These are phyloP conservation scores for Yamadazyma taylorii DNA, from an alignment of 1,139 yeast genomes.

Conservation along the genomic window DNA sequence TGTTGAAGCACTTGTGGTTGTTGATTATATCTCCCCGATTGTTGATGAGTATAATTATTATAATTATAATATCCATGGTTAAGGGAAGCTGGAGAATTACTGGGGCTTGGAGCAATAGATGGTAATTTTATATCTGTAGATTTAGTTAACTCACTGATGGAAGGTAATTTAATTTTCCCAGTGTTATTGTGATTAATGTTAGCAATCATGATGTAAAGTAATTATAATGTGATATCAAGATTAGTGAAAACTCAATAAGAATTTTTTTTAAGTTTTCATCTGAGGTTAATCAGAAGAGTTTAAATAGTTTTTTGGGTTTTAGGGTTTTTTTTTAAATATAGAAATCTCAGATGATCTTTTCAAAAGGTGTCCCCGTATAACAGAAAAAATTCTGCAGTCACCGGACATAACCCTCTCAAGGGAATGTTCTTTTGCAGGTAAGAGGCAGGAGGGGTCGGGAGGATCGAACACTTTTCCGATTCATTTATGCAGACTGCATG, in stretches of 20 bases:
- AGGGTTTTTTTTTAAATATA: slow-evolving; percentile 2
- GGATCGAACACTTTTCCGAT: not conserved
- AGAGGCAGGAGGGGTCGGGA: not conserved
- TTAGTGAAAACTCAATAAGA: no score
- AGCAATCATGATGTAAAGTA: not conserved
- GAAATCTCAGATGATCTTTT: slow-evolving; percentile 1
- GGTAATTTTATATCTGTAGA: slow-evolving; percentile 14
- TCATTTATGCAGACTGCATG: no score
- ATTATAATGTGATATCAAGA: no score
- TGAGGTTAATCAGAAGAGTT: no score
- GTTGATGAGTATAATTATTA: slow-evolving; percentile 7
- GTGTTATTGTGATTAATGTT: not conserved
- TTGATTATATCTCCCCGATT: not conserved
- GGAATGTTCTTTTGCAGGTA: slow-evolving; percentile 3
- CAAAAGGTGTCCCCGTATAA: no score
- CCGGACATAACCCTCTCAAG: slow-evolving; percentile 1
- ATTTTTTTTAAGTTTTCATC: no score
- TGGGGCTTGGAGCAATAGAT: not conserved
- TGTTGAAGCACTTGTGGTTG: slow-evolving; percentile 1
- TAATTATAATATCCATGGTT: slow-evolving; percentile 3
- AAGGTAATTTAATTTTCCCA: slow-evolving; percentile 29
- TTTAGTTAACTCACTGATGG: slow-evolving; percentile 36
- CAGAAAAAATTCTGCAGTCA: no score
- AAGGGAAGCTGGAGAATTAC: slow-evolving; percentile 4
- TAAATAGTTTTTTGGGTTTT: not conserved